Evolutionary conservation across 345 rosid species (phyloP), one percentile per base, ranked within the genome.

Genomic region (Microcos paniculata): DNA sequence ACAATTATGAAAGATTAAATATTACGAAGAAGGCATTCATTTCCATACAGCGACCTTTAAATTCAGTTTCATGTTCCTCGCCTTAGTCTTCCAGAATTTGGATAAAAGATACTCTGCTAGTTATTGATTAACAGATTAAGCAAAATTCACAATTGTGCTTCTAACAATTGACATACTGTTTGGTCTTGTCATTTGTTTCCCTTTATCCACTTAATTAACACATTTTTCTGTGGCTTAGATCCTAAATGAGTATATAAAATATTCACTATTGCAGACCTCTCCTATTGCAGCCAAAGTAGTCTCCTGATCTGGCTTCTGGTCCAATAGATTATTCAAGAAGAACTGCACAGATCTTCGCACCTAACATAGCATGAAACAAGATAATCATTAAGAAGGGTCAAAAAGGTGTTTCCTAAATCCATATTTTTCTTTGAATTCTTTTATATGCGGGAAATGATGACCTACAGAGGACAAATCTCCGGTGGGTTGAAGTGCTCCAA

Each of bases 271-370:
- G 55, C 78, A 45, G 80, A 93, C 99, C 97, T 95, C 99, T 52
- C 99, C 99, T 71, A 95, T 93, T 77, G 94, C 91, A 66, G 94
- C 74, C 24, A 95, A 76, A 68, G 98, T 95, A 86, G 91, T 89
- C 77, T 90, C 93, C 75, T 93, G 97, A 85, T 93, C 98, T 3
- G 98, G 98, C 65, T 76, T 78, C 82, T 91, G 98, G 84, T 89
- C 82, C 69, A 95, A 74, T 72, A 90, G 80, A 80, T 91, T 93
- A 86, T 95, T 88, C 90, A 93, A 83, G 89, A 93, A 91, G 79
- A 85, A 95, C 78, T 93, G 96, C 67, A 95, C 91, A n/a, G 99
- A 91, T 78, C 99, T 91, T 83, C 97, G 91, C 79, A 95, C 99
- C 99, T 95, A 71, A 51, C 48, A 72, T 38, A 79, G 21, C 59